Evolutionary conservation across 1,284 basidiomycete genomes (phyloP), one percentile per base, ranked within the genome.

Genomic region (Fomitopsis pinicola): DNA sequence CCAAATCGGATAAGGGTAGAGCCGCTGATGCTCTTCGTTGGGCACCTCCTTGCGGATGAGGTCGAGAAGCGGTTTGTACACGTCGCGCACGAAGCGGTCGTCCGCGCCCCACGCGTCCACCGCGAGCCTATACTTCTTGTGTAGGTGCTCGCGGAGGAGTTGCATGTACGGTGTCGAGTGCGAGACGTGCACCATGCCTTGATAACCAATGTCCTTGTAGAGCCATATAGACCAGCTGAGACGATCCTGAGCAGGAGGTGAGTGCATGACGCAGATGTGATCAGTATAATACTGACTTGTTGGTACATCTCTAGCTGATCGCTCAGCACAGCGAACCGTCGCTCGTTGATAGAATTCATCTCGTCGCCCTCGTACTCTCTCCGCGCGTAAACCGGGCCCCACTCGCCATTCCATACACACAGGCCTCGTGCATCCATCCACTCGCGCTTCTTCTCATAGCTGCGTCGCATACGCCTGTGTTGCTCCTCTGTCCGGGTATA

Each of bases 151-250:
- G 59, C 78, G 75, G 72, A 91, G 80, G 30, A 85, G 80, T 57
- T 76, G 76, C 78, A 88, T 86, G 76, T 91, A 93, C 0, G 87
- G 78, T n/a, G 89, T 89, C 15, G 85, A 80, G 48, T 77, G 80
- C 19, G 83, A 82, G 62, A 88, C 82, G 68, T 90, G 83, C 28
- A 90, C 86, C 89, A 94, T 91, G 45, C 91, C 87, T 72, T 92
- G 91, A 78, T 89, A 92, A 2, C 91, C 91, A 62, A 92, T 90
- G 71, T 93, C 89, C 71, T 93, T 94, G 80, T 91, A 94, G 17
- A 91, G 73, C 91, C 92, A 93, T 72, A 94, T 93, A 0, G 88
- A 87, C 91, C 91, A 93, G 67, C 84, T 87, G 60, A 89, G 70
- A 42, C 78, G 80, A 67, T 88, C 88, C 86, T 88, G 65, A 30